These are phyloP conservation scores for Passiflora organensis DNA, from an alignment of 345 rosid species.

Conservation along the genomic window DNA sequence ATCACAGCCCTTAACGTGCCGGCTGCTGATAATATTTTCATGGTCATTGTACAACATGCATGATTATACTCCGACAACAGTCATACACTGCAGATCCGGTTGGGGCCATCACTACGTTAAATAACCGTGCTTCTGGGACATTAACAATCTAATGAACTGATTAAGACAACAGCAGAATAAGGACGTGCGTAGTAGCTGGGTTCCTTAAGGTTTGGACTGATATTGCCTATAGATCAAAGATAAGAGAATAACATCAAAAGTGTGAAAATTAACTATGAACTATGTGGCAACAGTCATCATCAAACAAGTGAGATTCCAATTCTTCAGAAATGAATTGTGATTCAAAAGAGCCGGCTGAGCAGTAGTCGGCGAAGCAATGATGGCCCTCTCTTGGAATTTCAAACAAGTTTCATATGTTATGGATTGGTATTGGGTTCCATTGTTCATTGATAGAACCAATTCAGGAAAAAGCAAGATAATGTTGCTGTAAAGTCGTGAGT, in stretches of 20 bases:
- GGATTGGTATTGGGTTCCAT: background rate
- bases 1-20: no score
- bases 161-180: no score
- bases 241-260: background rate
- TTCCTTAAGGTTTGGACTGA: no score
- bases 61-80: no score
- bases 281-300: constrained; percentile 1
- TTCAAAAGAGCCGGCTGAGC: constrained; percentile 1
- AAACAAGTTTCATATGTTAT: constrained; percentile 4
- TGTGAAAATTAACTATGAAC: background rate
- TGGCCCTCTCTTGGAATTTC: background rate
- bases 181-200: no score
- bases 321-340: background rate
- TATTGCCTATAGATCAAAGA: background rate
- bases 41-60: no score
- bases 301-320: background rate
- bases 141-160: no score
- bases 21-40: no score
- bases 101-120: no score
- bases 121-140: no score
- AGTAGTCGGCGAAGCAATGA: background rate
- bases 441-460: constrained; percentile 18
- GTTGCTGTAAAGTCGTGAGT: background rate
- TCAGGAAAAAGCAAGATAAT: constrained; percentile 2
- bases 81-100: no score